Conservation (phyloP, 148 eudicot genomes). For the Vaccinium macrocarpon region DNA sequence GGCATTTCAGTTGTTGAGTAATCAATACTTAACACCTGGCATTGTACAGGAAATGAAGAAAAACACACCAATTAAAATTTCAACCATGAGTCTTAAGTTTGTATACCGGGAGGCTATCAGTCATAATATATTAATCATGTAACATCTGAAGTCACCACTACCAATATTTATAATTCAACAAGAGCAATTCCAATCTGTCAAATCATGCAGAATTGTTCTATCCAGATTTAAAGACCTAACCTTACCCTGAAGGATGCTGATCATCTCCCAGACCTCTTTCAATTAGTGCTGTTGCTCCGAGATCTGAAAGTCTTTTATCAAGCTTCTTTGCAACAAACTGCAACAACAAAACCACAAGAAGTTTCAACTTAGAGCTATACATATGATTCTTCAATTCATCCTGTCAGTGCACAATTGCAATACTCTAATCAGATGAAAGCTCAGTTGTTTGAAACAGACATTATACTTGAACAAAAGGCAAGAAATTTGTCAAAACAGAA, state of each 20-base stretch:
- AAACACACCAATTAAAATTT: neutral
- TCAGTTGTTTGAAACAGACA: neutral
- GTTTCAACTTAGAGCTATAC: neutral
- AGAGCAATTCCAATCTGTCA: neutral
- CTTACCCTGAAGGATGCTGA: slow-evolving; percentile 97
- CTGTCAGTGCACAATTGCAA: neutral
- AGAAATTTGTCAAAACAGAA: neutral
- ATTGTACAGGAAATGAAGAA: neutral
- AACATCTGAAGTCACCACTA: neutral
- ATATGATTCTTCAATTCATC: neutral
- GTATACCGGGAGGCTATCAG: neutral
- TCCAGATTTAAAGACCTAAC: neutral
- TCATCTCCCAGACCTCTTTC: slow-evolving; percentile 97
- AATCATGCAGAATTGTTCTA: neutral
- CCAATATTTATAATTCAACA: slow-evolving; percentile 3
- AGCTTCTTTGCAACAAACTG: slow-evolving; percentile 99
- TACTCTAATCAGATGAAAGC: neutral
- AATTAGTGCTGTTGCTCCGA: slow-evolving; percentile 67
- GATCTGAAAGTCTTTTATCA: slow-evolving; percentile 81
- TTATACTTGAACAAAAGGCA: neutral
- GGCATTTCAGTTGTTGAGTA: neutral
- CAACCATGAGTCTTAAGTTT: neutral
- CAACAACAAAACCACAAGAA: slow-evolving; percentile 15
- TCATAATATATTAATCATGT: neutral
- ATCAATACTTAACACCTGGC: neutral